Conservation (phyloP, 257 asterid species). For the Avicennia marina region DNA sequence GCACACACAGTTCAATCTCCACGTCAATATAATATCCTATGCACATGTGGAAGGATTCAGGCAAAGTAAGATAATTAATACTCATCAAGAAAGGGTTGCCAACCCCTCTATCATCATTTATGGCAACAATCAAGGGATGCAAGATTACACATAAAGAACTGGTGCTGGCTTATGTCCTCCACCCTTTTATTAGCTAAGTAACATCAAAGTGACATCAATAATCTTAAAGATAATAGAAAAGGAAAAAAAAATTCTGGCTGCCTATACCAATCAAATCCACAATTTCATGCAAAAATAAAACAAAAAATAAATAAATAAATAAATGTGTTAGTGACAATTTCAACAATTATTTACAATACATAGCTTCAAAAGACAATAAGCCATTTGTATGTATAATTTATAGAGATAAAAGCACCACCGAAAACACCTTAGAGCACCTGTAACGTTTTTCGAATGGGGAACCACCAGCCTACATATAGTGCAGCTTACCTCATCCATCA, state of each 20-base stretch:
- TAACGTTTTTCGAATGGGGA: not conserved
- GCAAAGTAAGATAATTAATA: not conserved
- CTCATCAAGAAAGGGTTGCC: not conserved
- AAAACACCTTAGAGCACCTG: constrained; percentile 2
- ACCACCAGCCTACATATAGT: not conserved
- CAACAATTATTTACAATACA: constrained; percentile 28
- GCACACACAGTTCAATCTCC: no score
- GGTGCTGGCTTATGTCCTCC: no score
- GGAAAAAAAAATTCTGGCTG: not conserved
- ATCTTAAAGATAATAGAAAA: not conserved
- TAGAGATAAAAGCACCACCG: not conserved
- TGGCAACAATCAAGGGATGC: not conserved
- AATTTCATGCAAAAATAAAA: constrained; percentile 4
- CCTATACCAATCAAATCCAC: constrained; percentile 19
- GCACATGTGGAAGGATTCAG: no score
- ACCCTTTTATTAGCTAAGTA: not conserved
- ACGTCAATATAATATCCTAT: not conserved
- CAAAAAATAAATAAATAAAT: not conserved
- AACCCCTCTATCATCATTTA: not conserved
- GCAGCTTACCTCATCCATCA: not conserved
- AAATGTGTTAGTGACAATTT: constrained; percentile 11
- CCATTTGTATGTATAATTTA: constrained; percentile 1
- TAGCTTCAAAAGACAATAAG: constrained; percentile 15
- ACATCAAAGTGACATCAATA: not conserved
- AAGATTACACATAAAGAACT: not conserved